Base-by-base conservation (phyloP, 257 asterid genomes). In the Oldenlandia corymbosa region DNA sequence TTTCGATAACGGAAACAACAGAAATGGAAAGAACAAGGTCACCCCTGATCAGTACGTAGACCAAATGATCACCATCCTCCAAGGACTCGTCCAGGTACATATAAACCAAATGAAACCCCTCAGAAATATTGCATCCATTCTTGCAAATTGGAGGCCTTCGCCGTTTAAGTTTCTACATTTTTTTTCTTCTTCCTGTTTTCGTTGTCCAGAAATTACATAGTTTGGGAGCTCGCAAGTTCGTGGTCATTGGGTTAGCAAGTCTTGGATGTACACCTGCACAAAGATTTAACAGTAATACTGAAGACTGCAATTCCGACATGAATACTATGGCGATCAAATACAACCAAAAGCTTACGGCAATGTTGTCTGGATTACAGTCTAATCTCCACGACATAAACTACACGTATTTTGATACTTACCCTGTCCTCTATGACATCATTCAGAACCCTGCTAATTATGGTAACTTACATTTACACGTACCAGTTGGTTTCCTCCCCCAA, bases 241-340 rank as follows among this genome's bases (percentile, higher is more conserved):
- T 84, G 21, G 34, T 81, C 0, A 58, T 64, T 12, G 91, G 88
- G 9, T 24, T 81, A 26, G 69, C 83, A 32, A 65, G 84, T 2
- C 68, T 89, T 2, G 96, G 96, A 23, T 89, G 96, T 55, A 79
- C 85, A 4, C 96, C 96, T 7, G 76, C 59, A 43, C 81, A 71
- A 41, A 70, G 95, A 64, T 68, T 26, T 26, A 46, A 46, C 17
- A 77, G 60, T 54, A 39, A 74, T 8, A 83, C 69, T 6, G 69
- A 73, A n/a, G 91, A 79, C 43, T 89, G 96, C 78, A 78, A 59
- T 27, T 36, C 65, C 1, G 78, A 75, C 58, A 77, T 80, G 23
- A 89, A 89, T 57, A 32, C 43, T 17, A 71, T 84, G 95, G 78
- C 84, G 2, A 70, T 65, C 0, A 75, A 83, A 37, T 88, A 80